Evolutionary conservation across 2,329 filamentous ascomycete species (phyloP).

Genomic region (Colletotrichum godetiae): DNA sequence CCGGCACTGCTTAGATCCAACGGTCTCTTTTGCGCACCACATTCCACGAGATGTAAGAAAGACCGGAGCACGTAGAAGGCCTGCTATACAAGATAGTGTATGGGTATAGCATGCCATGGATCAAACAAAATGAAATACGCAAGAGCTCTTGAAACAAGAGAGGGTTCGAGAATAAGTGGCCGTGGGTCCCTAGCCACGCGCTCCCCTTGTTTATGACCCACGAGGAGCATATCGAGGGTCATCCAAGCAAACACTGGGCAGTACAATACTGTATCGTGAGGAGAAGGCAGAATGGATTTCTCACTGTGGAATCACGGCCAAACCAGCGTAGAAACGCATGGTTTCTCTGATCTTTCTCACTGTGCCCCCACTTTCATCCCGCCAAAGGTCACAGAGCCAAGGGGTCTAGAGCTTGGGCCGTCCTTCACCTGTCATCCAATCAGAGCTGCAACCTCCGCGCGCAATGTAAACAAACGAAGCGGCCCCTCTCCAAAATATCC

Average conservation of each 20-base stretch:
- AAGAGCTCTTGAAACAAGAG: background rate
- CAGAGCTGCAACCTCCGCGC: background rate
- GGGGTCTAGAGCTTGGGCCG: constrained; percentile 26
- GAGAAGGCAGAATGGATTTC: background rate
- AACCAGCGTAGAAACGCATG: background rate
- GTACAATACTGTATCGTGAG: background rate
- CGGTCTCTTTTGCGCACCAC: background rate
- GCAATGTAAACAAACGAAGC: constrained; percentile 35
- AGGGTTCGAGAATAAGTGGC: constrained; percentile 10
- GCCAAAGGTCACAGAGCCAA: background rate
- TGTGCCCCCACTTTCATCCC: constrained; percentile 12
- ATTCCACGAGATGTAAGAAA: background rate
- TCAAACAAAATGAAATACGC: background rate
- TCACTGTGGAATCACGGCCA: background rate
- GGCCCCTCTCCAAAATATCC: constrained; percentile 28
- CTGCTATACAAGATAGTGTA: background rate
- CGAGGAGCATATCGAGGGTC: constrained; percentile 5
- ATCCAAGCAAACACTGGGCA: constrained; percentile 15
- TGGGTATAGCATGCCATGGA: background rate
- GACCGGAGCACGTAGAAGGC: background rate
- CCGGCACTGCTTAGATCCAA: background rate
- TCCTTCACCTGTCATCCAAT: constrained; percentile 12
- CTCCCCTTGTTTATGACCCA: constrained; percentile 6
- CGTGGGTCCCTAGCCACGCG: constrained; percentile 9
- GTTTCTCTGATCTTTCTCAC: background rate